phyloP scores from a whole-genome alignment of 768 basidiomycete genomes.

The Aureoboletus auriporus region DNA sequence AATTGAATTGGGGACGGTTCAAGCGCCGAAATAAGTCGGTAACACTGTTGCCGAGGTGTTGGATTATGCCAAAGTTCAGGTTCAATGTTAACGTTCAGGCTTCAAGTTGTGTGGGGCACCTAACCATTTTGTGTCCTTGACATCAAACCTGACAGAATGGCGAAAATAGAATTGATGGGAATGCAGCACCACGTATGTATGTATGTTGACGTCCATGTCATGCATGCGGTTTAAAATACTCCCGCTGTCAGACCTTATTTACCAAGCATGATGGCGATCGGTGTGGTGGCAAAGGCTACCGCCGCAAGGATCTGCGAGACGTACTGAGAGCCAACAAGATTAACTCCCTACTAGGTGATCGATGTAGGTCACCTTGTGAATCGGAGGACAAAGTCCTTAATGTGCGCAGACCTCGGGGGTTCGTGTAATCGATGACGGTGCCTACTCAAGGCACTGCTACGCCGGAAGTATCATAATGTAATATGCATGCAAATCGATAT shows the following conservation, averaged over 20 bases:
- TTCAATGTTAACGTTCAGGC: too few relatives aligned
- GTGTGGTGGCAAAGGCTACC: background rate
- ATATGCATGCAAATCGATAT: background rate
- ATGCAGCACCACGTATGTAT: too few relatives aligned
- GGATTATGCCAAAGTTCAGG: too few relatives aligned
- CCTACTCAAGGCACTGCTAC: conserved; percentile 1
- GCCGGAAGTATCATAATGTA: background rate
- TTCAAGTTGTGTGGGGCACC: too few relatives aligned
- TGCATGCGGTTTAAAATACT: background rate
- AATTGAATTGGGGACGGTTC: too few relatives aligned
- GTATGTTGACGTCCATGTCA: background rate
- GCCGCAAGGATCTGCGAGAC: background rate
- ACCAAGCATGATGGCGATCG: too few relatives aligned
- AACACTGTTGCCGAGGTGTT: too few relatives aligned
- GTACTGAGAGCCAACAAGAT: background rate
- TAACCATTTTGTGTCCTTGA: too few relatives aligned
- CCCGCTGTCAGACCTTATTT: background rate
- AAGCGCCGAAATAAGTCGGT: too few relatives aligned
- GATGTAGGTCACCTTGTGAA: background rate
- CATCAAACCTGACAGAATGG: too few relatives aligned
- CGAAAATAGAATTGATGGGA: too few relatives aligned
- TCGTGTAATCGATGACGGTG: conserved; percentile 6
- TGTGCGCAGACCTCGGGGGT: conserved; percentile 2
- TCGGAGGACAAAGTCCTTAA: background rate
- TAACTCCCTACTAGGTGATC: background rate